phyloP scores from a whole-genome alignment of 2,329 filamentous ascomycete genomes.

The Achaetomium macrosporum region DNA sequence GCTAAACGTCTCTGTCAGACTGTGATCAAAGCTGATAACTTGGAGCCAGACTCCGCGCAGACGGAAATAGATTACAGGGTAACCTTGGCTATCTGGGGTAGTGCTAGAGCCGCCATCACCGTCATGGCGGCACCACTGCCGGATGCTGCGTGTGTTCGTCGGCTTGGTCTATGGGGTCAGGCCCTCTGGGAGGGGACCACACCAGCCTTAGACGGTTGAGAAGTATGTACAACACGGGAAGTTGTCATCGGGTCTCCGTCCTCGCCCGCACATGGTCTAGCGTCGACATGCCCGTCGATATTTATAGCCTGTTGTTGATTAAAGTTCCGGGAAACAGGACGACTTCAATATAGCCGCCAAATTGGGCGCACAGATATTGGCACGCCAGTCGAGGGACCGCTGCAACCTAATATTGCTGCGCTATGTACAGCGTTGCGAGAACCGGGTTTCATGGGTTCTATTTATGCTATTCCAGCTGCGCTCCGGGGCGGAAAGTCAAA shows the following conservation, averaged over 20 bases:
- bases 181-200: too few species aligned
- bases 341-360: slow-evolving; percentile 17
- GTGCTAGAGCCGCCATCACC: slow-evolving; percentile 22
- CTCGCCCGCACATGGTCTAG: neutral
- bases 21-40: too few species aligned
- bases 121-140: slow-evolving; percentile 25
- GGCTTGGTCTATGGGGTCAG: neutral
- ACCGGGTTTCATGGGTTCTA: slow-evolving; percentile 6
- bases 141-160: slow-evolving; percentile 20
- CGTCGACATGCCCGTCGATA: slow-evolving; percentile 10
- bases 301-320: slow-evolving; percentile 20
- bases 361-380: slow-evolving; percentile 14
- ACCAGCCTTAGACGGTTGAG: neutral
- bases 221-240: neutral
- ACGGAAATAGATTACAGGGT: slow-evolving; percentile 19
- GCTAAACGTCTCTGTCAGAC: too few species aligned
- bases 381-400: slow-evolving; percentile 6
- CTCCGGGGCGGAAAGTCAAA: slow-evolving; percentile 1
- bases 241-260: neutral
- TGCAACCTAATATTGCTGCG: slow-evolving; percentile 18
- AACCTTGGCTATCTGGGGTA: slow-evolving; percentile 22
- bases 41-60: too few species aligned
- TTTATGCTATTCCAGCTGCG: slow-evolving; percentile 4
- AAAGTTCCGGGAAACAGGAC: slow-evolving; percentile 16
- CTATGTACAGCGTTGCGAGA: slow-evolving; percentile 9